Evolutionary conservation across 345 rosid species (phyloP), one percentile per base, ranked within the genome.

Genomic region (Lagerstroemia speciosa): DNA sequence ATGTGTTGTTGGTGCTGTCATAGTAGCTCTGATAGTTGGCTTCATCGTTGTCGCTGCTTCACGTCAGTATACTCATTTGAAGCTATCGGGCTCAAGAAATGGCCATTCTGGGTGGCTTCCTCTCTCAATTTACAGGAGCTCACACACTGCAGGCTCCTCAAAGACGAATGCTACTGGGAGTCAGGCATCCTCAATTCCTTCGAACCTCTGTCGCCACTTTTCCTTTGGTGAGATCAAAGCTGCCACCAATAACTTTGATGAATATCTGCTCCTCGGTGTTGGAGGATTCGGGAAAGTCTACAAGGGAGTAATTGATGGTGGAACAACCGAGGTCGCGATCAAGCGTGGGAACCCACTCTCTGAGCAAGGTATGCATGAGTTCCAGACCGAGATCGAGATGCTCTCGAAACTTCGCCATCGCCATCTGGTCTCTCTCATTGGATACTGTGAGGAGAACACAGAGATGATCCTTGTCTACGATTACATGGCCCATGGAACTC

Each of bases 261-360:
- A 73, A 20, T 27, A 68, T 29, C 62, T 57, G 5, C 29, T 73
- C 38, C 60, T 73, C 2, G 83, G 79, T 7, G 71, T 57, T 8
- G 78, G 83, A 48, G 79, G 83, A 14, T 79, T 79, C 65, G 79
- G 83, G 27, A 76, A 76, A 58, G 83, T 76, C 7, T 79, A 70
- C 73, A 71, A 57, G 20, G 83, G 79, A 30, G 72, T 37, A 22
- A 37, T 79, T 30, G 77, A 76, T 2, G 71, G 68, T 0, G 67
- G 71, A 17, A 71, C 71, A 5, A 62, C 24, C 9, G 62, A 58
- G 46, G 73, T 68, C n/a, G 83, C 78, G 3, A 73, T 79, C 57
- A 73, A 81, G 50, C 76, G 79, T 3, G 72, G 69, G 6, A 78
- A 81, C 40, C 78, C 79, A 27, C 50, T 34, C 16, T 81, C 81